Base-by-base conservation (phyloP, 148 eudicot genomes). In the Rhododendron ovatum region DNA sequence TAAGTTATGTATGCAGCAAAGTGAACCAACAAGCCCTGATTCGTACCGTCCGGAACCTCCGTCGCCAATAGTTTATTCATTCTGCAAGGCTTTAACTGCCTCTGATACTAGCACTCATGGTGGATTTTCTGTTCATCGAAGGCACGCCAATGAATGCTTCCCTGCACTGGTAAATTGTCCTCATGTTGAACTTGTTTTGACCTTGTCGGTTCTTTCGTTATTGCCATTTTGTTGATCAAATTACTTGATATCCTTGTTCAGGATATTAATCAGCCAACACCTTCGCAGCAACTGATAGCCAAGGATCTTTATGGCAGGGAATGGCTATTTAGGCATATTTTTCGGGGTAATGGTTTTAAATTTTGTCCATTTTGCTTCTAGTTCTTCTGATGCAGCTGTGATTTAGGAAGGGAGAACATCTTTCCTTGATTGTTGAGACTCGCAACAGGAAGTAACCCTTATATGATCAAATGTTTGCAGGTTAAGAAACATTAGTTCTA, bases 71-170 rank as follows among this genome's bases (percentile, higher is more conserved):
- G 95, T 93, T 37, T 90, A 90, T 79, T 95, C 99, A 0, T 97
- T 97, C 87, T 92, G 94, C 83, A 97, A 97, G 93, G 95, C 92
- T 86, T 87, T 97, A 84, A 97, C 99, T 5, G 98, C 98, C 41
- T 95, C 98, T 2, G 98, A 97, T 86, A 93, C 99, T 15, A 93
- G 98, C 89, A 95, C 96, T 41, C 98, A 97, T 83, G 98, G 98
- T 78, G 98, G 99, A 14, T 97, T 95, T 90, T 94, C 98, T 1
- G 99, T 95, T 79, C 94, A 93, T 45, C 92, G 95, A 37, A 97
- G 93, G 84, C 99, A 97, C 43, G 99, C 99, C 14, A 95, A 92
- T 81, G 96, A 95, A 77, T 95, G 99, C 88, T 93, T 97, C 83
- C 99, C 99, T 88, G 90, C 92, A 10, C 85, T 97, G 98, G 99